A percentile compares a stretch with the other conserved stretches of the same genome.
Conservation (phyloP, 345 rosid genomes). For the Brassica carinata region DNA sequence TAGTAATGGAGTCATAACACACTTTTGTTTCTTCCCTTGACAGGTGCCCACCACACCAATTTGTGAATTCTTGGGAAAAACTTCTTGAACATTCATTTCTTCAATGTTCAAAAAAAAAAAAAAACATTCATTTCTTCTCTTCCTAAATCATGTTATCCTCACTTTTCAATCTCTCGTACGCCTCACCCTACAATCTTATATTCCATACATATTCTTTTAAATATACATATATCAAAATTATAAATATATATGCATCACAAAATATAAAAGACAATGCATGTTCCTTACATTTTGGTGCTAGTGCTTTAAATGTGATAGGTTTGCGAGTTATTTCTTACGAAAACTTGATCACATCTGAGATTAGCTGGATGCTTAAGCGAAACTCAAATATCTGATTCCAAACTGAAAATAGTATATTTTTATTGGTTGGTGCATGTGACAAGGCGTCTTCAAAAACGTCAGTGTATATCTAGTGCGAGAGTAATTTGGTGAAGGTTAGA, state of each 20-base stretch:
- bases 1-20: slow-evolving; percentile 43
- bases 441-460: slow-evolving; percentile 24
- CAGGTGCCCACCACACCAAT: slow-evolving; percentile 42
- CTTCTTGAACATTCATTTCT: slow-evolving; percentile 38
- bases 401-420: background rate
- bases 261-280: background rate
- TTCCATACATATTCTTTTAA: background rate
- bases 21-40: slow-evolving; percentile 38
- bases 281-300: background rate
- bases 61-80: slow-evolving; percentile 31
- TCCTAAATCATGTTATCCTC: slow-evolving; percentile 36
- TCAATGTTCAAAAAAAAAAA: background rate
- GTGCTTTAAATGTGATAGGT: background rate
- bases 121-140: slow-evolving; percentile 36
- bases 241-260: background rate
- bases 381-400: background rate
- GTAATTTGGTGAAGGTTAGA: slow-evolving; percentile 14
- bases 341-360: background rate
- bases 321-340: background rate
- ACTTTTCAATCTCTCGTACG: slow-evolving; percentile 18
- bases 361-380: slow-evolving; percentile 2
- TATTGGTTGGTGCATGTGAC: slow-evolving; percentile 28
- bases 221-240: background rate
- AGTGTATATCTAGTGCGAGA: background rate
- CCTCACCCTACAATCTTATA: slow-evolving; percentile 27